phyloP scores from a whole-genome alignment of 768 basidiomycete genomes.

The Trametes gibbosa region DNA sequence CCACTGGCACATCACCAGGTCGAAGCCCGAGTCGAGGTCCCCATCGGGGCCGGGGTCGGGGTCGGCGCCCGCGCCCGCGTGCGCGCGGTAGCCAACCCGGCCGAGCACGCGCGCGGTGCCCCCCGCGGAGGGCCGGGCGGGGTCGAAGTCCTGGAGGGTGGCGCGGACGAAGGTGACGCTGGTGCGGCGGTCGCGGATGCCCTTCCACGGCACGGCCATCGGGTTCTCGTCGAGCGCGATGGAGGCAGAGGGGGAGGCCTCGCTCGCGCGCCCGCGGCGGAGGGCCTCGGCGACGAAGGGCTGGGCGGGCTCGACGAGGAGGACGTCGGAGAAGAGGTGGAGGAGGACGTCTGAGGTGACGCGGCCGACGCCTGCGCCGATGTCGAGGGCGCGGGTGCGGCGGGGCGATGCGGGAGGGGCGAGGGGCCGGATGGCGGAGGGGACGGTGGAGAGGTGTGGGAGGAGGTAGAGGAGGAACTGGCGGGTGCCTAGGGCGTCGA shows the following conservation, averaged over 20 bases:
- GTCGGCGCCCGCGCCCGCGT: too few species aligned
- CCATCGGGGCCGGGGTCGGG: constrained; percentile 42
- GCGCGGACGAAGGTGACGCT: constrained; percentile 79
- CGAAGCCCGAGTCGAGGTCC: constrained; percentile 58
- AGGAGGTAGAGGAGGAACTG: constrained; percentile 81
- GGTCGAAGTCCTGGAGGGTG: constrained; percentile 81
- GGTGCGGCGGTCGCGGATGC: constrained; percentile 58
- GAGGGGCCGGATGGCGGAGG: constrained; percentile 65
- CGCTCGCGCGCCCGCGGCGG: constrained; percentile 32
- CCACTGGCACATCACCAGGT: constrained; percentile 97
- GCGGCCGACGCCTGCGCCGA: constrained; percentile 92
- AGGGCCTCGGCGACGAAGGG: constrained; percentile 74
- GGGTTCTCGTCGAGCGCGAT: constrained; percentile 10
- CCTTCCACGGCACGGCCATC: constrained; percentile 52
- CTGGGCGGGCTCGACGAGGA: constrained; percentile 85
- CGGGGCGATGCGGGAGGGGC: constrained; percentile 26
- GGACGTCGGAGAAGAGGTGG: constrained; percentile 83
- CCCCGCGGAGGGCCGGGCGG: constrained; percentile 40
- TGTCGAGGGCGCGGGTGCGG: constrained; percentile 79
- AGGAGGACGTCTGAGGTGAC: constrained; percentile 87
- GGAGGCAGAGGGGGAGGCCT: constrained; percentile 31
- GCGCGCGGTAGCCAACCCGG: constrained; percentile 61
- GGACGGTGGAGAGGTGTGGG: constrained; percentile 75
- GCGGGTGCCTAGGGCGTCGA: constrained; percentile 89
- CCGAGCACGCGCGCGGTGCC: constrained; percentile 49